Evolutionary conservation across 495 filamentous ascomycete genomes (phyloP), one percentile per base, ranked within the genome.

Genomic region (Pyrenula aspistea): DNA sequence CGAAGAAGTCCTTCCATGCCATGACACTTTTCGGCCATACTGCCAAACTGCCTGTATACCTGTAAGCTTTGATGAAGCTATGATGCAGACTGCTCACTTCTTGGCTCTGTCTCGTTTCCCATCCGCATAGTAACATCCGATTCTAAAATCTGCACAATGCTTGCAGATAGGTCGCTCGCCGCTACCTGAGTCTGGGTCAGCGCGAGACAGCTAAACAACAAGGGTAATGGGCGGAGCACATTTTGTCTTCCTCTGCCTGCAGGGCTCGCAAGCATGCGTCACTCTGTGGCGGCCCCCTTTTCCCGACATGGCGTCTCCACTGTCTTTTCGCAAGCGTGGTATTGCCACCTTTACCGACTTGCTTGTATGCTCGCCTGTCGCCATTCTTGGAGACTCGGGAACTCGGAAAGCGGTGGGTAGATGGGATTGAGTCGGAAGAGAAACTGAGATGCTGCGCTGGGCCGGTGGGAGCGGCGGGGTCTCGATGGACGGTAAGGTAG

Each of bases 221-320:
- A 8, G 31, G 4, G 15, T 42, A 42, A 42, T 42, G 31, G 15
- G 31, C 15, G 8, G 31, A 58, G 74, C 79, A 63, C 81, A 83
- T 65, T 83, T 84, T 49, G 80, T 80, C 60, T 85, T 85, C 47
- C 86, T 74, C 60, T 85, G 78, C 50, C 86, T 69, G 69, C 86
- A 89, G 10, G 84, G 83, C 77, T 85, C 85, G 61, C 86, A 89
- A 10, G 86, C 86, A 53, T 76, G 67, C 15, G 71, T 71, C 12
- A 79, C 75, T 12, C 76, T 71, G 12, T 68, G 72, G 56, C 61
- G 36, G 52, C 24, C 22, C 10, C 22, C 42, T 22, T 19, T 55
- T 49, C 19, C 19, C 12, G 31, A 4, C 8, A 22, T 54, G 19
- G 51, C 54, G 51, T 53, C 61, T 42, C 62, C 60, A 19, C 52